These are phyloP conservation scores for Macroventuria anomochaeta DNA, from an alignment of 2,329 filamentous ascomycete genomes.

Conservation along the genomic window DNA sequence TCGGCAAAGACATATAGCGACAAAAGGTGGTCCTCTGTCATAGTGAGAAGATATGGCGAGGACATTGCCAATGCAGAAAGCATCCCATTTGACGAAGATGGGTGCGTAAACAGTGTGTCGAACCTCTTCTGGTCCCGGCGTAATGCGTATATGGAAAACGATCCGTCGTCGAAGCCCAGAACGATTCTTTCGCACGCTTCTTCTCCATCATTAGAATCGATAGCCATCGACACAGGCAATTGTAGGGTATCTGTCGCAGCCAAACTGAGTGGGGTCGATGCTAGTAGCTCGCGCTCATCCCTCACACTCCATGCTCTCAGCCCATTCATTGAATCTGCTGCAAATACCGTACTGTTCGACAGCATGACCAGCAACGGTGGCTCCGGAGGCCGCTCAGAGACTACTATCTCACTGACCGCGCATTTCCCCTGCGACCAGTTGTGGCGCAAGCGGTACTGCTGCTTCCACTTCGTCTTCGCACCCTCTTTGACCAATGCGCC, in stretches of 20 bases:
- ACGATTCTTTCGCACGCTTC: slow-evolving; percentile 42
- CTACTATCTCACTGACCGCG: slow-evolving; percentile 76
- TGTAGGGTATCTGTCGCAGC: slow-evolving; percentile 24
- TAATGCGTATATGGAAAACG: slow-evolving; percentile 69
- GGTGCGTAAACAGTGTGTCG: slow-evolving; percentile 62
- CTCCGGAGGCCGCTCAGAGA: slow-evolving; percentile 60
- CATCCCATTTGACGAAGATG: slow-evolving; percentile 67
- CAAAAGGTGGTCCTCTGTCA: slow-evolving; percentile 75
- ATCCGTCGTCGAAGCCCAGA: slow-evolving; percentile 55
- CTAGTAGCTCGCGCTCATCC: slow-evolving; percentile 63
- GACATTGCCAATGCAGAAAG: slow-evolving; percentile 74
- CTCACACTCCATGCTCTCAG: slow-evolving; percentile 81
- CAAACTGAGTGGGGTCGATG: slow-evolving; percentile 48
- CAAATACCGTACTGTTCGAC: slow-evolving; percentile 77
- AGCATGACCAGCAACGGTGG: slow-evolving; percentile 76
- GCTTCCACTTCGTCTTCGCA: slow-evolving; percentile 76
- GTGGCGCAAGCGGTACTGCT: slow-evolving; percentile 83
- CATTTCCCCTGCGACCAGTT: slow-evolving; percentile 90
- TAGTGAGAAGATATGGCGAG: slow-evolving; percentile 78
- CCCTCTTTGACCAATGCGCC: slow-evolving; percentile 61
- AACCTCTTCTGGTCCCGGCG: slow-evolving; percentile 56
- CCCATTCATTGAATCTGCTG: slow-evolving; percentile 72
- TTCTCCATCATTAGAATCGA: slow-evolving; percentile 57
- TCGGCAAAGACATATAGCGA: slow-evolving; percentile 73
- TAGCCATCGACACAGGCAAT: slow-evolving; percentile 67